phyloP scores from a whole-genome alignment of 148 eudicot species.

The Camellia granthamiana region DNA sequence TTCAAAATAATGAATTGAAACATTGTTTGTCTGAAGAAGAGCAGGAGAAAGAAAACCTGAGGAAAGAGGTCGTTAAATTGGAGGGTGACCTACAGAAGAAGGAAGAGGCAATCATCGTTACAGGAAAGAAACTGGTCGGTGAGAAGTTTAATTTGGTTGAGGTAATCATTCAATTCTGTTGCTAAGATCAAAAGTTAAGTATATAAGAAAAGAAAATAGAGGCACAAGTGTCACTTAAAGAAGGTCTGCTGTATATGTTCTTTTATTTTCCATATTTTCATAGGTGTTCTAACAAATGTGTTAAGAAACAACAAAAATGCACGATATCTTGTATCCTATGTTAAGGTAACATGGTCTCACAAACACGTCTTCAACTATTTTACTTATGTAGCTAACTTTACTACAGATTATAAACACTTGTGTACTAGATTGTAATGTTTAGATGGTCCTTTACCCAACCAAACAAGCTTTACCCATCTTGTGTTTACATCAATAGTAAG shows the following conservation, averaged over 20 bases:
- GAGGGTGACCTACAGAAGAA: slow-evolving; percentile 47
- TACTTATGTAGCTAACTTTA: not conserved
- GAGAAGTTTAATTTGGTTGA: not conserved
- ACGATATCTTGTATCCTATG: not conserved
- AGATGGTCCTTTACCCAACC: not conserved
- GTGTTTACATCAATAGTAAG: not conserved
- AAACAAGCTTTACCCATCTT: not conserved
- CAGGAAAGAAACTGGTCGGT: slow-evolving; percentile 27
- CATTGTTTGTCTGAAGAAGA: slow-evolving; percentile 42
- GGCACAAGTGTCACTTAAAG: not conserved
- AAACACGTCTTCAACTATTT: not conserved
- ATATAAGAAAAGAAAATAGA: not conserved
- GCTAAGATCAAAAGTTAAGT: not conserved
- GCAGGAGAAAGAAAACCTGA: slow-evolving; percentile 56
- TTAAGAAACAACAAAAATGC: not conserved
- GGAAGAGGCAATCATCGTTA: slow-evolving; percentile 36
- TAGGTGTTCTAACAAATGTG: not conserved
- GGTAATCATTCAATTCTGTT: slow-evolving; percentile 8
- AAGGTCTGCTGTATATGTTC: not conserved
- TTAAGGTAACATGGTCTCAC: not conserved
- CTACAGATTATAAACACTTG: not conserved
- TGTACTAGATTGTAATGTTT: not conserved
- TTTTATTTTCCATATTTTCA: not conserved
- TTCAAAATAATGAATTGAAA: slow-evolving; percentile 49
- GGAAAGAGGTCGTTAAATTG: slow-evolving; percentile 48